A percentile compares a stretch with the other conserved stretches of the same genome.
Conservation (phyloP, 1,284 basidiomycete genomes). For the Retiboletus fuscus region DNA sequence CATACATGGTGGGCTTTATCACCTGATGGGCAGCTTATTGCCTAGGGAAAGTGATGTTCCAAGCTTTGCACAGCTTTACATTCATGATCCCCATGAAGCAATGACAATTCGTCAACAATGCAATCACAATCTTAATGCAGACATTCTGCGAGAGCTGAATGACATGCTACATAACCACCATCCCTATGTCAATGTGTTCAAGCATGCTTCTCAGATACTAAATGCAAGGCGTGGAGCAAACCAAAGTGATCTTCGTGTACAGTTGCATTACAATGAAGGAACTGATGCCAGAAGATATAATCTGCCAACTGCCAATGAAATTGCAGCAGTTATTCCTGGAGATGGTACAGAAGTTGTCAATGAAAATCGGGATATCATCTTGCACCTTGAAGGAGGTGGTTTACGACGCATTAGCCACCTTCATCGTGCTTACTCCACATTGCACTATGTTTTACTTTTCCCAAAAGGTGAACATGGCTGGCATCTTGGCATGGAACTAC, state of each 20-base stretch:
- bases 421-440: background rate
- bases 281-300: constrained; percentile 1
- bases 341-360: constrained; percentile 1
- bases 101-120: background rate
- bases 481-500: background rate
- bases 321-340: constrained; percentile 4
- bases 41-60: background rate
- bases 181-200: background rate
- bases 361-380: background rate
- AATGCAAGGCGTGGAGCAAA: background rate
- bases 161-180: background rate
- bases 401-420: background rate
- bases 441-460: constrained; percentile 1
- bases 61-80: constrained; percentile 1
- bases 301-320: background rate
- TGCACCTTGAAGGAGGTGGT: background rate
- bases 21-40: background rate
- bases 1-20: background rate
- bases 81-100: background rate
- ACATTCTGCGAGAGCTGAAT: background rate
- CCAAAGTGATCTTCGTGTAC: background rate
- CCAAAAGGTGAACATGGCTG: background rate
- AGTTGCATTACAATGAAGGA: background rate
- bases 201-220: background rate
- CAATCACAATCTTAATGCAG: background rate